Conservation (phyloP, 306 rosid genomes). For the Hylodesmum podocarpum region DNA sequence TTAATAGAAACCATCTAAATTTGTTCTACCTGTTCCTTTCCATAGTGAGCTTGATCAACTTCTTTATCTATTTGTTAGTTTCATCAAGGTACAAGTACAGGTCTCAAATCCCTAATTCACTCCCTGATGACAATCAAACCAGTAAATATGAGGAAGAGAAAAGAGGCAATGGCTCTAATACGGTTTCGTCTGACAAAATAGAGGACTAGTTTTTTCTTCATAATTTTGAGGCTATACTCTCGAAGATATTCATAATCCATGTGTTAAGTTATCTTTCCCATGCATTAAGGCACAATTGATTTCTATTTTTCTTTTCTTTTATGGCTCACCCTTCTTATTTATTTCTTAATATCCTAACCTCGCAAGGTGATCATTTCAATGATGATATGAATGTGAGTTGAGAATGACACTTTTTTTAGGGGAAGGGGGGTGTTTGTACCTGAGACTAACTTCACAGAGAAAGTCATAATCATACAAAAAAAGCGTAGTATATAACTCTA, state of each 20-base stretch:
- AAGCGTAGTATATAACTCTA: neutral
- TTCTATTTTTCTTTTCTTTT: neutral
- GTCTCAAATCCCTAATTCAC: constrained; percentile 36
- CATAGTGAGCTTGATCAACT: constrained; percentile 68
- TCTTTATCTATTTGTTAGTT: constrained; percentile 58
- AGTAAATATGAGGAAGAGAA: neutral
- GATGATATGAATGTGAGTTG: neutral
- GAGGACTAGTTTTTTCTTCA: neutral
- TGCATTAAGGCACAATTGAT: neutral
- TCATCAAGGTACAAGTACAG: constrained; percentile 75
- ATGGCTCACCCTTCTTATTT: neutral
- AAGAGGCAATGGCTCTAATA: neutral
- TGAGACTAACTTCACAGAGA: neutral
- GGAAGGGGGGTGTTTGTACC: too few species aligned
- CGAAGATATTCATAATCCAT: neutral
- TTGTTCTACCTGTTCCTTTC: constrained; percentile 79
- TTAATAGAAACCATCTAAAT: constrained; percentile 76
- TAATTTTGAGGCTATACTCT: constrained; percentile 1
- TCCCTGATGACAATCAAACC: constrained; percentile 31
- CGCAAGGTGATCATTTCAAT: neutral
- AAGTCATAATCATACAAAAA: neutral
- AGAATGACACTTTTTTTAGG: neutral
- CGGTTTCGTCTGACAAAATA: neutral
- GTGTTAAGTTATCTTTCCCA: neutral
- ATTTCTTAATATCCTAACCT: neutral